Base-by-base conservation (phyloP, 768 basidiomycete species). In the Crepidotus variabilis region DNA sequence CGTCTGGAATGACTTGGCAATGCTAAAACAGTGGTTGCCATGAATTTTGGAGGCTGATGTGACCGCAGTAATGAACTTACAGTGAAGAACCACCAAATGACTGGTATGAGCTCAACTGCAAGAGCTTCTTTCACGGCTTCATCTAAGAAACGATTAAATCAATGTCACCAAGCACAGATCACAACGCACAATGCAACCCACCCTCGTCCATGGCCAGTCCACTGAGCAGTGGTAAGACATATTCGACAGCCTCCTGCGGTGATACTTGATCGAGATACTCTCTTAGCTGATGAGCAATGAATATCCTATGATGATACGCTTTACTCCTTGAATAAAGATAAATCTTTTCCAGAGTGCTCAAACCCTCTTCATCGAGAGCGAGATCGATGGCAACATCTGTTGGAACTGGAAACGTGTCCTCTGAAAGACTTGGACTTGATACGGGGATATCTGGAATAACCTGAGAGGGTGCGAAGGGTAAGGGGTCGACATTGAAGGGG, bases 51-150 rank as follows among this genome's bases (percentile, higher is more conserved):
- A 57, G 57, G 14, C 57, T 47, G 45, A 21, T 22, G 39, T 51
- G 22, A 36, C 11, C 14, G 54, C 55, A 6, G 33, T 9, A 28
- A 51, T 50, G 51, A 58, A 48, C 50, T 46, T 33, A 55, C 52
- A 55, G 43, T 58, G 47, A 92, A 86, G 72, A 96, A 98, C 86
- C 92, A 96, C 93, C 93, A 97, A 49, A 97, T 82, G 61, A 96
- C 83, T 50, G 81, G 74, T 35, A 91, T 85, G 9, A 98, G 76
- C 61, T 91, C 87, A 1, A 84, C 78, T 1, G 91, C 87, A 21
- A 97, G 83, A 6, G 92, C 90, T 69, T 95, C 94, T 68, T 90
- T 91, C 52, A 97, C 92, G 47, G 78, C 69, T 65, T 96, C 94
- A 58, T 96, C 94, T 92, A 64, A 13, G 55, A 50, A 50, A 36